phyloP scores from a whole-genome alignment of 208 protist species.

The Trypanosomatidae sp. region DNA sequence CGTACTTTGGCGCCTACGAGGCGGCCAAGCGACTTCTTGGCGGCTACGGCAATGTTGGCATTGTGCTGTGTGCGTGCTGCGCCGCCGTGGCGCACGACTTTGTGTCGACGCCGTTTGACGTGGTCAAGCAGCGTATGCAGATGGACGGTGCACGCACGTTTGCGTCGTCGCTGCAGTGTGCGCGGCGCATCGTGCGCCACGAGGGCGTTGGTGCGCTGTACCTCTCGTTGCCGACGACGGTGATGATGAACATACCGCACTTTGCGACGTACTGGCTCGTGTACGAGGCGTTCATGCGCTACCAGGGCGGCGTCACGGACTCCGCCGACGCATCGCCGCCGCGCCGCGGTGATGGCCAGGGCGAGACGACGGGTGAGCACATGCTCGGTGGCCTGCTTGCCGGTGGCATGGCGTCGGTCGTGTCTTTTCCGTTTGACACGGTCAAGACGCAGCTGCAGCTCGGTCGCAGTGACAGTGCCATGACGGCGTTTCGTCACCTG shows the following conservation, averaged over 20 bases:
- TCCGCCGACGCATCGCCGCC: no score
- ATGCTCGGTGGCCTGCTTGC: conserved; percentile 70
- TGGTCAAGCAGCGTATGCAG: conserved; percentile 92
- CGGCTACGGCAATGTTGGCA: conserved; percentile 19
- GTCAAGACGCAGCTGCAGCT: conserved; percentile 88
- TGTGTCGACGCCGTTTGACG: conserved; percentile 89
- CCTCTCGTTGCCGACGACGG: conserved; percentile 79
- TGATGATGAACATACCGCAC: conserved; percentile 90
- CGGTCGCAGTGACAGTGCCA: conserved; percentile 14
- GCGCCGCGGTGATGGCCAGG: conserved; percentile 3
- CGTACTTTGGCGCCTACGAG: conserved; percentile 90
- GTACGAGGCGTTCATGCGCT: conserved; percentile 66
- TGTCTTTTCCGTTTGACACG: conserved; percentile 88
- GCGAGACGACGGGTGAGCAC: conserved; percentile 39
- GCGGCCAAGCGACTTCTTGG: conserved; percentile 61
- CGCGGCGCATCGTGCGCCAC: conserved; percentile 11
- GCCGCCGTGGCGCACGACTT: conserved; percentile 84
- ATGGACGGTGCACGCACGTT: conserved; percentile 54
- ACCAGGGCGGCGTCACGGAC: conserved; percentile 12
- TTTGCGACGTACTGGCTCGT: conserved; percentile 86
- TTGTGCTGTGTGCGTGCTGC: conserved; percentile 27
- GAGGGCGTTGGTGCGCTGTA: conserved; percentile 68
- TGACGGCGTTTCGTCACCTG: conserved; percentile 10
- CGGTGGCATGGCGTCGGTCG: conserved; percentile 62
- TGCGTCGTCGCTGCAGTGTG: conserved; percentile 34